Evolutionary conservation across 179 eudicot genomes (phyloP), one percentile per base, ranked within the genome.

Genomic region (Heliamphora pulchella): DNA sequence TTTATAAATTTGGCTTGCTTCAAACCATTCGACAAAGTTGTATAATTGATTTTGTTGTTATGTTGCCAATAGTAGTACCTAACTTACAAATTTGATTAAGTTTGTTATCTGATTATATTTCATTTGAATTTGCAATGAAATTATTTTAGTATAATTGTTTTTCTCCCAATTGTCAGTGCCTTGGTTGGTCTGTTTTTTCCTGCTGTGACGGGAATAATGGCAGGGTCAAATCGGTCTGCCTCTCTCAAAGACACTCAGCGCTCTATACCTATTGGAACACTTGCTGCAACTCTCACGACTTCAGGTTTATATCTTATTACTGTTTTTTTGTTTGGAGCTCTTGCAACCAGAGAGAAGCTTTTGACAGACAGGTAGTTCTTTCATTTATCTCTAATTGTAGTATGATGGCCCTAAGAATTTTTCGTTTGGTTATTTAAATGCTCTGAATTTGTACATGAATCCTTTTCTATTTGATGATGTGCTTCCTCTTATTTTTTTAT

Each of bases 181-280:
- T 85, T 94, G 92, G 99, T 96, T 80, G 96, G 99, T 75, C 97
- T 96, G 76, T 96, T 96, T 85, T 96, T 96, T 88, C 99, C 99
- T 87, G 98, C 99, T 82, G 99, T 94, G 47, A 96, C 99, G 17
- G 97, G 99, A 82, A 94, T 96, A 83, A 96, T 96, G 98, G 98
- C 98, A 80, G 98, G 99, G 81, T 96, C 97, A 79, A 96, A 96
- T 83, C 96, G 98, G 17, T 94, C 99, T 75, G 88, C 96, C 75
- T 94, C 96, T 43, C 85, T 96, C 76, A 94, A 96, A 87, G 98
- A 96, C 85, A 96, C 98, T 68, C 99, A 92, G 82, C 91, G 91
- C 61, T 94, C 99, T 44, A 96, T 96, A 65, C 97, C 99, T 79
- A 41, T 91, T 84, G 99, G 99, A 83, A 96, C 99, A 80, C 85